A percentile compares a stretch with the other conserved stretches of the same genome.
Conservation (phyloP, 306 rosid species). For the Pterocarpus macrocarpus region DNA sequence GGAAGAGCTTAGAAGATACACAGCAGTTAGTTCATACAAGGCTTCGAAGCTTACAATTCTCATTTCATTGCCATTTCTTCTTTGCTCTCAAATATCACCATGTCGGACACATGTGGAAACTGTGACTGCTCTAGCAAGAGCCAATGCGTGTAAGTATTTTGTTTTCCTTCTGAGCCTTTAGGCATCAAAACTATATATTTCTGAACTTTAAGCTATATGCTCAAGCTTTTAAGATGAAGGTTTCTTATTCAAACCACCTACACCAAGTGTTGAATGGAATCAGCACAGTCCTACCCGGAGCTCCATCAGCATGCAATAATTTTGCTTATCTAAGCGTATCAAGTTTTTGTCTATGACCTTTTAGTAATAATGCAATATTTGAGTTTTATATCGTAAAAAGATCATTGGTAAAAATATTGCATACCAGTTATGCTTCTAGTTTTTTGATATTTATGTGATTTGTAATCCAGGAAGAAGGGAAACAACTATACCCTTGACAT, state of each 20-base stretch:
- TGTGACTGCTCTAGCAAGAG: slow-evolving; percentile 63
- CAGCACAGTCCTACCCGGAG: no score
- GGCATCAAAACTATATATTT: no score
- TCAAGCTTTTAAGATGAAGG: background rate
- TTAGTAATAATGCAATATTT: no score
- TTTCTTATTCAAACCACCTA: background rate
- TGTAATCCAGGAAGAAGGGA: slow-evolving; percentile 68
- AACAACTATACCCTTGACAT: slow-evolving; percentile 53
- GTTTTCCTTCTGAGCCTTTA: no score
- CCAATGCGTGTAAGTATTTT: slow-evolving; percentile 61
- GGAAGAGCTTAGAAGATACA: slow-evolving; percentile 32
- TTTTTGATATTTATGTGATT: slow-evolving; percentile 8
- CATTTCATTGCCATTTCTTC: background rate
- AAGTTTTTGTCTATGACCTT: background rate
- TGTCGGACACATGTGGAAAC: slow-evolving; percentile 61
- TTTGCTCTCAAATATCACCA: slow-evolving; percentile 36
- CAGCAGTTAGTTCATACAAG: slow-evolving; percentile 15
- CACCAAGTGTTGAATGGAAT: background rate
- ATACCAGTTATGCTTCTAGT: background rate
- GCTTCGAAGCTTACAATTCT: background rate
- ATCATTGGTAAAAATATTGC: background rate
- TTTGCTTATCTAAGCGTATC: background rate
- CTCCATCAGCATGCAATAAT: background rate
- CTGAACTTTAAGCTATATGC: background rate
- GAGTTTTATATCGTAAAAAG: background rate